Base-by-base conservation (phyloP, 768 basidiomycete genomes). In the Mycena alexandri region DNA sequence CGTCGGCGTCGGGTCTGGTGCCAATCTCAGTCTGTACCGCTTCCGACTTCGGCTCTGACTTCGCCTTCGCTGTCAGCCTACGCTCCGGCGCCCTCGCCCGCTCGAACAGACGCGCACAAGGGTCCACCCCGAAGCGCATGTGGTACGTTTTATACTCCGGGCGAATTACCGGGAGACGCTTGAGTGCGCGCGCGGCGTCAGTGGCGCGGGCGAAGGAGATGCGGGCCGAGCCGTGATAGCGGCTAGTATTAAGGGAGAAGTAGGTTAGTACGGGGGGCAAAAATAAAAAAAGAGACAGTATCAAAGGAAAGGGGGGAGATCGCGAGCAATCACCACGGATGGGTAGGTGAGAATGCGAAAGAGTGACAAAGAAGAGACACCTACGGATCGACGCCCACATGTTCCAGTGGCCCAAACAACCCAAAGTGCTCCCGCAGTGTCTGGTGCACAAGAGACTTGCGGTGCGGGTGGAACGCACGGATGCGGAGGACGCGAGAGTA, bases 151-250 rank as follows among this genome's bases (percentile, higher is more conserved):
- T 33, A 22, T 51, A 59, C 43, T 19, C 33, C 14, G 63, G 63
- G 41, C 17, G 41, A 33, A 16, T 21, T 21, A 59, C 25, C 6
- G 56, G 29, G 42, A 53, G 13, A 21, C 46, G 41, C 9, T 14
- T 11, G 7, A 24, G 50, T 14, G 63, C 63, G 9, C 11, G 38
- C 2, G 11, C 42, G 48, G 63, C 63, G 51, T 48, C 42, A 41
- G 21, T 33, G 21, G 63, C 57, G 56, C 38, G 63, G 17, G 63
- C 56, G 57, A 65, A 65, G n/a, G 29, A 14, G 41, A 65, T 6
- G 50, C 33, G 38, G n/a, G 21, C 44, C 16, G 22, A 0, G 50
- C 13, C 21, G 33, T 10, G 44, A 1, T 19, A 36, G 17, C 33
- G 53, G 19, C 21, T 48, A 11, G n/a, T n/a, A n/a, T n/a, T n/a